Evolutionary conservation across 768 basidiomycete species (phyloP), one percentile per base, ranked within the genome.

Genomic region (Astraeus odoratus): DNA sequence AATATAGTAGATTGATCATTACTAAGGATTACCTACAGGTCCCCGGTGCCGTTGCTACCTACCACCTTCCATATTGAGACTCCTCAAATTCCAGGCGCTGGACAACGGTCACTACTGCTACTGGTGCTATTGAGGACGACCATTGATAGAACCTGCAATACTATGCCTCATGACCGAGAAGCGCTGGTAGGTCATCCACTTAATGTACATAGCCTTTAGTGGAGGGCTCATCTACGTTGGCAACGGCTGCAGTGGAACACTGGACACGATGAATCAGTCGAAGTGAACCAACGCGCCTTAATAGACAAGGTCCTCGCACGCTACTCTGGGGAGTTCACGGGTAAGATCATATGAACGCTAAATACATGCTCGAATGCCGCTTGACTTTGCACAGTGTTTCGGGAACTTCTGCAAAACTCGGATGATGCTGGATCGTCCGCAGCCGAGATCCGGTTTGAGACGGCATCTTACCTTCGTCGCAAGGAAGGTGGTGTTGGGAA

Each of bases 281-380:
- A 94, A 65, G 93, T 95, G 37, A 95, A 95, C 63, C 94, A 95
- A 61, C 78, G 94, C 16, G 93, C 92, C n/a, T 71, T 96, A 46
- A 95, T 97, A 43, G 94, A 96, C 73, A 97, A 93, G 67, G 90
- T 98, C 19, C 79, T 99, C 18, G 92, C 95, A 8, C 75, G 95
- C 20, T 99, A 99, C 67, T 89, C 86, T 10, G 94, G 91, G 42
- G 93, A 96, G 69, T 89, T 93, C 55, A 95, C 93, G 5, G 79
- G 75, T 80, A 42, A 46, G 68, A 7, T 22, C 15, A 20, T 19
- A 26, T 33, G 15, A 12, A 25, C 13, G 20, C 18, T n/a, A n/a
- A 5, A 25, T 31, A 20, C 34, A 42, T 25, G 27, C n/a, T 30
- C 39, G 27, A 37, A 12, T 10, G 20, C 7, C 2, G n/a, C 26